A percentile compares a stretch with the other conserved stretches of the same genome.
Evolutionary conservation across 805 yeast genomes (phyloP).

Genomic region (Millerozyma miso): DNA sequence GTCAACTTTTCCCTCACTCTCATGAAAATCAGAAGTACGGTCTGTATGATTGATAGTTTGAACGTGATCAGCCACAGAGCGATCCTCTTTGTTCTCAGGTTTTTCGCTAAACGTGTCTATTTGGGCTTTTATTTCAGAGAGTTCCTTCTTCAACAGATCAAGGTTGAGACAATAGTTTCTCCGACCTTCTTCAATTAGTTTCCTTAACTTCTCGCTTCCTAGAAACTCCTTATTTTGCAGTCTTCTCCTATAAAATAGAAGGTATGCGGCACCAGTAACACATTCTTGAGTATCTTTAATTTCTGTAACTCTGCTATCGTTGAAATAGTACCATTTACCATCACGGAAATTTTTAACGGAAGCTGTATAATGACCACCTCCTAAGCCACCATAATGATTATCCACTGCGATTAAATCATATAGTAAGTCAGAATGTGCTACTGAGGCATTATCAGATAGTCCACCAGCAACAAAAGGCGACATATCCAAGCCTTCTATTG

Average conservation of each 20-base stretch:
- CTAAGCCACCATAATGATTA: constrained; percentile 92
- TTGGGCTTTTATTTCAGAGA: constrained; percentile 15
- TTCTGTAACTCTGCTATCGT: constrained; percentile 72
- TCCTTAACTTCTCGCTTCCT: constrained; percentile 46
- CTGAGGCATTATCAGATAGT: constrained; percentile 8
- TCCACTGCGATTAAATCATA: constrained; percentile 92
- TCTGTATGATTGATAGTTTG: constrained; percentile 1
- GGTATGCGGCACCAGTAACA: constrained; percentile 76
- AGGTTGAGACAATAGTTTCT: constrained; percentile 13
- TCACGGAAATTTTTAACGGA: constrained; percentile 77
- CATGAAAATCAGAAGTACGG: neutral
- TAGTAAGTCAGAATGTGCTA: constrained; percentile 32
- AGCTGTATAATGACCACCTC: constrained; percentile 97
- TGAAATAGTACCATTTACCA: constrained; percentile 81
- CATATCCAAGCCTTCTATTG: constrained; percentile 78
- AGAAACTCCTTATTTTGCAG: constrained; percentile 27
- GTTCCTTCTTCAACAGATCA: constrained; percentile 7
- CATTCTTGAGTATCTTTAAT: constrained; percentile 55
- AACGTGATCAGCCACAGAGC: no score
- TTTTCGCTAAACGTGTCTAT: constrained; percentile 5
- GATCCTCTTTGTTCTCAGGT: no score
- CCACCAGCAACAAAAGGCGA: constrained; percentile 43
- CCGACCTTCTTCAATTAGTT: constrained; percentile 41
- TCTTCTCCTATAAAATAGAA: constrained; percentile 73
- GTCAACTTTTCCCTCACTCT: neutral